Base-by-base conservation (phyloP, 208 protist genomes). In the Trypanosoma melophagium region DNA sequence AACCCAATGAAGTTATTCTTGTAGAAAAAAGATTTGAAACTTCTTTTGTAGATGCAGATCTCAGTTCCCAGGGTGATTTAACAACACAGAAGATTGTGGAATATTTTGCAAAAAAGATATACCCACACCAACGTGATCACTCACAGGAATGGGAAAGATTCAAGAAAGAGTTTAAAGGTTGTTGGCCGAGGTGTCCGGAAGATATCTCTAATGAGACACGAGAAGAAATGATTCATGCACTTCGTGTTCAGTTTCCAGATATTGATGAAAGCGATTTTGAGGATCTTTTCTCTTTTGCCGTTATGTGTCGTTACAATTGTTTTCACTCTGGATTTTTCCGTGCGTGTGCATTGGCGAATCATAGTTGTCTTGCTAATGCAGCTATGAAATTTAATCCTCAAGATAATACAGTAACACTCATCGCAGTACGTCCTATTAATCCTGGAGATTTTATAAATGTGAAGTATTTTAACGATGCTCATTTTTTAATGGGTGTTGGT, bases 221-320 rank as follows among this genome's bases (percentile, higher is more conserved):
- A 10, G 52, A 70, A 9, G 80, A 72, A 17, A 66, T 95, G 24
- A 64, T 70, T 19, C 38, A 41, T 21, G 57, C 60, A 28, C 64
- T 93, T 12, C 80, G 79, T 5, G 13, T 41, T 2, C 42, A 69
- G 49, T 83, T 89, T 44, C 81, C 82, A 3, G 75, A 79, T 24
- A 66, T 91, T 44, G 13, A 54, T 22, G 69, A 81, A 31, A 56
- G 60, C 0, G 68, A 47, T 24, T 91, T 92, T 68, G 62, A 87
- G 35, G 84, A 90, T 52, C 69, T 95, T 14, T 79, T 92, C n/a
- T 54, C 78, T 55, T 62, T 81, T 13, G 57, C 87, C 24, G 74
- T 93, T 17, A 91, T 90, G 79, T 95, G 89, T 65, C 86, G 86
- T 24, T 95, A 86, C 71, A 95, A 95, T 76, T 92, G 89, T 66